Conservation (phyloP, 495 filamentous ascomycete species). For the Aspergillus coremiiformis region DNA sequence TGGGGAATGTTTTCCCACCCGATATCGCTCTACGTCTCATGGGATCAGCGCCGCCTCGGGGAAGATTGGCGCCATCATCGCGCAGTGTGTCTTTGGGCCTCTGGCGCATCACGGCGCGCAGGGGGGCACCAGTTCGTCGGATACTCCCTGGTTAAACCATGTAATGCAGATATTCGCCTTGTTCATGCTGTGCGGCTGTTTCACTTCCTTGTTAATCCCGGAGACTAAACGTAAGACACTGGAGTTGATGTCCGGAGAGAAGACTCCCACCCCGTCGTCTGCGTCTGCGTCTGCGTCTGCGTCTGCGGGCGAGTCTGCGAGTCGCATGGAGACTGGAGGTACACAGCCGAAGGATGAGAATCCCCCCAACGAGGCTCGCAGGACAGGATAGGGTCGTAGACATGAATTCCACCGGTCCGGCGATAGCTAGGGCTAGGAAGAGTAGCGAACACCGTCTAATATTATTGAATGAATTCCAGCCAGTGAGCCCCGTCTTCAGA, state of each 20-base stretch:
- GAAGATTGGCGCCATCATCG: constrained; percentile 68
- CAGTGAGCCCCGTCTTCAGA: no score
- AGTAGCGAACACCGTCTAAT: no score
- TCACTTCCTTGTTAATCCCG: constrained; percentile 59
- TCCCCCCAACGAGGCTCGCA: background rate
- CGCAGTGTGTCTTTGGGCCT: constrained; percentile 44
- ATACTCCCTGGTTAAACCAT: constrained; percentile 65
- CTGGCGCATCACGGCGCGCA: constrained; percentile 34
- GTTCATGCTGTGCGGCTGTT: constrained; percentile 68
- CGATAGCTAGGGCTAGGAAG: no score
- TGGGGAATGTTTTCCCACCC: constrained; percentile 83
- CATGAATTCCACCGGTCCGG: no score
- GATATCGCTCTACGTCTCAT: constrained; percentile 77
- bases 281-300: constrained; percentile 38
- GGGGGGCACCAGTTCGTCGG: constrained; percentile 17
- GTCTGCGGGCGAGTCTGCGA: background rate
- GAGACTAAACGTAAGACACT: constrained; percentile 70
- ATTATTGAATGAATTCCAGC: no score
- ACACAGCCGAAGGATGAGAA: background rate
- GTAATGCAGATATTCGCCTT: constrained; percentile 73
- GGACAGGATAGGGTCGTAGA: no score
- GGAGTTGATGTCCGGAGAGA: constrained; percentile 48
- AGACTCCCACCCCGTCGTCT: background rate
- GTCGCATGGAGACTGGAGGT: background rate
- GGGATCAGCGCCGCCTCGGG: constrained; percentile 77